Evolutionary conservation across 2,329 filamentous ascomycete species (phyloP), one percentile per base, ranked within the genome.

Genomic region (Colletotrichum sp.): DNA sequence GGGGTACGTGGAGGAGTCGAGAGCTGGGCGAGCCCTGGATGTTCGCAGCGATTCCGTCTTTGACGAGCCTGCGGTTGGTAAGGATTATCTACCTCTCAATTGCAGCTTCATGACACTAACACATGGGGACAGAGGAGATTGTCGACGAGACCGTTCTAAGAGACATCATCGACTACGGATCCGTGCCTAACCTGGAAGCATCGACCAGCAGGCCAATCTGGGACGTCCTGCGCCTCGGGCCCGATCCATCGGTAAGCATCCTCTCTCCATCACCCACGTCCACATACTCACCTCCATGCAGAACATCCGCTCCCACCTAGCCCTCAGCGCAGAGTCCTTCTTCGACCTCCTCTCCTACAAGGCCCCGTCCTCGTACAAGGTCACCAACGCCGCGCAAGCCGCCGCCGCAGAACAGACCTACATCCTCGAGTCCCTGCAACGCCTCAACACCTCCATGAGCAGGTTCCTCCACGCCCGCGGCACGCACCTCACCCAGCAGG

Each of bases 161-260:
- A 4, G 86, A 87, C 61, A 84, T 83, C 2, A 87, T 90, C 4
- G 89, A 92, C 80, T 89, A 90, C 62, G 87, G 87, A 2, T 88
- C 88, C 0, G 87, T 91, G 64, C 87, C 89, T 0, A 86, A 86
- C 18, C 86, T 89, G 75, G 86, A 87, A 56, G 86, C 83, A 52
- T 81, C 81, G 18, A 79, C 82, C 21, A 81, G 80, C 1, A 77
- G 81, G 1, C 83, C 87, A 0, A 81, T 90, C 3, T 84, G 89
- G 56, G 81, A 87, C 15, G 82, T 86, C 3, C 81, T 91, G 8
- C 82, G 86, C n/a, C 80, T 90, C 26, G 91, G 90, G 0, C 90
- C 91, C 5, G 82, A 83, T 2, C 86, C 87, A 52, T 89, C 89
- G 15, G 90, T 91, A 83, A 66, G 87, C 81, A 9, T 6, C 10